Percentiles rank a stretch among this genome's conserved stretches.
These are phyloP conservation scores for Pseudogymnoascus sp. DNA, from an alignment of 2,329 filamentous ascomycete species.

Conservation along the genomic window DNA sequence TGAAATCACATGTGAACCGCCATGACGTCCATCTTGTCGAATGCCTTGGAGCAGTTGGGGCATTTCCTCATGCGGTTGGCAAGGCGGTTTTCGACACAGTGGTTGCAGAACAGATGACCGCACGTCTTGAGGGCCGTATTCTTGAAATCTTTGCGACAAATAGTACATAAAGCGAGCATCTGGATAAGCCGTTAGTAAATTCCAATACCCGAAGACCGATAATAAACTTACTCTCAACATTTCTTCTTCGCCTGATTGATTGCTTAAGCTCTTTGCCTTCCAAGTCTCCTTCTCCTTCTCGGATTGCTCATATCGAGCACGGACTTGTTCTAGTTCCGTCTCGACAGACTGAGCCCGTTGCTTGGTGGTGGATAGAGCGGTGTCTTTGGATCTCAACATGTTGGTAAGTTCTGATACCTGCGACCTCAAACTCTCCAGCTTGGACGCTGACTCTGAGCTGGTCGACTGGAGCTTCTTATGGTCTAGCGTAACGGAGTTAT, in stretches of 20 bases:
- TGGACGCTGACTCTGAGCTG: slow-evolving; percentile 60
- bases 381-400: slow-evolving; percentile 68
- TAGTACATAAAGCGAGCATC: slow-evolving; percentile 77
- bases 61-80: slow-evolving; percentile 90
- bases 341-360: slow-evolving; percentile 57
- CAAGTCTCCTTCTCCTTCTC: slow-evolving; percentile 79
- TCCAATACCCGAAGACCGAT: slow-evolving; percentile 14
- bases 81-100: slow-evolving; percentile 83
- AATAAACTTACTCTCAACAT: slow-evolving; percentile 68
- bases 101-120: slow-evolving; percentile 87
- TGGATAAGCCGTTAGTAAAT: slow-evolving; percentile 34
- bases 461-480: slow-evolving; percentile 69
- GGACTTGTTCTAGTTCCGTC: slow-evolving; percentile 71
- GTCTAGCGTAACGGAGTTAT: slow-evolving; percentile 62
- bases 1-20: slow-evolving; percentile 45
- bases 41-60: slow-evolving; percentile 84
- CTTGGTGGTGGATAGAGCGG: slow-evolving; percentile 42
- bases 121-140: slow-evolving; percentile 90
- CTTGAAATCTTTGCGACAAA: slow-evolving; percentile 90
- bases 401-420: slow-evolving; percentile 72
- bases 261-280: slow-evolving; percentile 75
- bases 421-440: slow-evolving; percentile 62
- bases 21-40: slow-evolving; percentile 89
- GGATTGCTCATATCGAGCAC: slow-evolving; percentile 66
- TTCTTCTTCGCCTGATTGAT: slow-evolving; percentile 74